phyloP scores from a whole-genome alignment of 2,329 filamentous ascomycete genomes.

The Colletotrichum plurivorum region DNA sequence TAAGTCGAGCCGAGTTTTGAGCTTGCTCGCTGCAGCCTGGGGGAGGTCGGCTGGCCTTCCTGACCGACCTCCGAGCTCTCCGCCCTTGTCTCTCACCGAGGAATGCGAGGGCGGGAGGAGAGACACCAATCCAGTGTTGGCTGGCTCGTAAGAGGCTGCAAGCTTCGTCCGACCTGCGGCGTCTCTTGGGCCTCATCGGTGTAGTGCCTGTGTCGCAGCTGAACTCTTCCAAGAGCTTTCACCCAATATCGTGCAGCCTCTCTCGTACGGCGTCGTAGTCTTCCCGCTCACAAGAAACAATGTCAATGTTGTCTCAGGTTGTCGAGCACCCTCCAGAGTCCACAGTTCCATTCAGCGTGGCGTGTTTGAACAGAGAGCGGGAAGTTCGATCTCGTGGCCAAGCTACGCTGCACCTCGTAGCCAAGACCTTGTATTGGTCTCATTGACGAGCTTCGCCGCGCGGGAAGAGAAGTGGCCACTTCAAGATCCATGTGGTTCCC shows the following conservation, averaged over 20 bases:
- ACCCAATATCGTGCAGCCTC: neutral
- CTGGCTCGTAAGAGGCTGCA: too few species aligned
- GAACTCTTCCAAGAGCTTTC: constrained; percentile 4
- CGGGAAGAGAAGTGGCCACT: constrained; percentile 1
- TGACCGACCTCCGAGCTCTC: neutral
- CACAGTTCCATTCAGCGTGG: neutral
- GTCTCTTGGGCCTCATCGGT: constrained; percentile 19
- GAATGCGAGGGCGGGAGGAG: neutral
- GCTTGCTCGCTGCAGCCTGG: neutral
- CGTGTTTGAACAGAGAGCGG: neutral
- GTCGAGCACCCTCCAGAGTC: neutral
- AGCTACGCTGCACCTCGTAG: constrained; percentile 11
- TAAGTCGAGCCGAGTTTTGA: neutral
- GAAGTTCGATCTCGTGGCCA: neutral
- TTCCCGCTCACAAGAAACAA: neutral
- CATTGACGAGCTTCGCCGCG: neutral
- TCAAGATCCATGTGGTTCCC: constrained; percentile 13
- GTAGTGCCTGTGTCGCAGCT: constrained; percentile 12
- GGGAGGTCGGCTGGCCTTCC: constrained; percentile 16
- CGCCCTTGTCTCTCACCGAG: neutral
- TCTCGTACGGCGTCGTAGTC: too few species aligned
- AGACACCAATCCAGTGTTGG: neutral
- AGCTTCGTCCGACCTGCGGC: constrained; percentile 29
- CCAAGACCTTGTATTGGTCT: neutral
- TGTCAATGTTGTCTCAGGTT: neutral